phyloP scores from a whole-genome alignment of 192 early-diverging fungal genomes.

The Podila epicladia region DNA sequence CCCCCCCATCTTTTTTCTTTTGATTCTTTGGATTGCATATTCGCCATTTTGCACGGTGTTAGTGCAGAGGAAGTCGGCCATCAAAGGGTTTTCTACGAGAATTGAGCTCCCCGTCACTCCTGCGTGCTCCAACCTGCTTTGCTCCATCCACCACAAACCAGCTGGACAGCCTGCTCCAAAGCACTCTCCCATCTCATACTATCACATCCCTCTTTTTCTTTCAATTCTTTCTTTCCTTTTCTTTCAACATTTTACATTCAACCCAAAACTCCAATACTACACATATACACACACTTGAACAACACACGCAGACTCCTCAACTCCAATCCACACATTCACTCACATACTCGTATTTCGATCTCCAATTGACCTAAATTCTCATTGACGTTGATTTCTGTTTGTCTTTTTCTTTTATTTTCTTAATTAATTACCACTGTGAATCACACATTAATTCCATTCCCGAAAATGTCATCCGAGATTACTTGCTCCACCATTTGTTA shows the following conservation, averaged over 20 bases:
- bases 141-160: no score
- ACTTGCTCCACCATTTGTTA: neutral
- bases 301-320: neutral
- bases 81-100: no score
- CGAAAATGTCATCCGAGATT: conserved; percentile 2
- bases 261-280: neutral
- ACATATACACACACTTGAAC: neutral
- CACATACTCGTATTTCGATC: no score
- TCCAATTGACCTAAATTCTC: neutral
- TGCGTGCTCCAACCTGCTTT: no score
- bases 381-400: neutral
- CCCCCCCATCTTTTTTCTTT: neutral
- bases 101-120: no score
- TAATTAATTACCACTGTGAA: neutral
- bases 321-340: neutral
- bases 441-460: neutral
- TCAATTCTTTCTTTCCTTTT: neutral
- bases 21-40: neutral
- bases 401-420: neutral
- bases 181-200: no score
- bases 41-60: no score
- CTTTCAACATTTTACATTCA: neutral
- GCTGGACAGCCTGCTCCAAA: no score
- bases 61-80: no score
- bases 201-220: no score